Percentiles rank a stretch among this genome's conserved stretches.
Evolutionary conservation across 352 stramenopile genomes (phyloP).

Genomic region (Pseudoperonospora humuli): DNA sequence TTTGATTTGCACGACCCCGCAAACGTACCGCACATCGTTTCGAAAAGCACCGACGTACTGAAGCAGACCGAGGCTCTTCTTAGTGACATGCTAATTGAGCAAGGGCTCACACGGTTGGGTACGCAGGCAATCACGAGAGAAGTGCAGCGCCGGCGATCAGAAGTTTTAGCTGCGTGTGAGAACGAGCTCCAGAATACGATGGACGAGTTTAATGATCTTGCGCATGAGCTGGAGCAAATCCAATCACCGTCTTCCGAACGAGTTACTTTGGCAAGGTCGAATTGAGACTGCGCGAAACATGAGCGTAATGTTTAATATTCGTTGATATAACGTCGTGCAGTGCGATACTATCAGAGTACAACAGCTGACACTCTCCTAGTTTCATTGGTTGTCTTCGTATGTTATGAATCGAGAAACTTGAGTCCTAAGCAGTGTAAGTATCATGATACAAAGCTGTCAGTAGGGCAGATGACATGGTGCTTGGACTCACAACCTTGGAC

Average conservation of each 20-base stretch:
- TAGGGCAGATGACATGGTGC: no score
- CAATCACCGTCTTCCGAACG: conserved; percentile 1
- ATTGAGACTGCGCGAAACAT: no score
- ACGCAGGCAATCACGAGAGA: conserved; percentile 28
- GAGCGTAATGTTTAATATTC: no score
- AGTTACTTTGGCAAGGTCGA: no score
- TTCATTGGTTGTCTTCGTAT: no score
- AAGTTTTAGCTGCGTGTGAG: conserved; percentile 60
- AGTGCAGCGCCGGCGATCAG: conserved; percentile 35
- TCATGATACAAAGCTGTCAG: no score
- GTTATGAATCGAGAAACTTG: no score
- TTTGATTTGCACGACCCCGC: conserved; percentile 16
- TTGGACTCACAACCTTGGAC: no score
- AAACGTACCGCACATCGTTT: conserved; percentile 18
- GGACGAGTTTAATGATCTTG: conserved; percentile 51
- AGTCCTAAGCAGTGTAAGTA: no score
- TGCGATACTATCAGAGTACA: no score
- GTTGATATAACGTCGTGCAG: no score
- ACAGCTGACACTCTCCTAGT: no score
- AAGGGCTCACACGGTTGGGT: conserved; percentile 25
- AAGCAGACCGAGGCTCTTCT: conserved; percentile 48
- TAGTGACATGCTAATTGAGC: conserved; percentile 37
- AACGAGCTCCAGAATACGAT: conserved; percentile 48
- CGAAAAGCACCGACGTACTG: conserved; percentile 45
- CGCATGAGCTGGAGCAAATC: conserved; percentile 22